Base-by-base conservation (phyloP, 345 rosid species). In the Eucalyptus caleyi region DNA sequence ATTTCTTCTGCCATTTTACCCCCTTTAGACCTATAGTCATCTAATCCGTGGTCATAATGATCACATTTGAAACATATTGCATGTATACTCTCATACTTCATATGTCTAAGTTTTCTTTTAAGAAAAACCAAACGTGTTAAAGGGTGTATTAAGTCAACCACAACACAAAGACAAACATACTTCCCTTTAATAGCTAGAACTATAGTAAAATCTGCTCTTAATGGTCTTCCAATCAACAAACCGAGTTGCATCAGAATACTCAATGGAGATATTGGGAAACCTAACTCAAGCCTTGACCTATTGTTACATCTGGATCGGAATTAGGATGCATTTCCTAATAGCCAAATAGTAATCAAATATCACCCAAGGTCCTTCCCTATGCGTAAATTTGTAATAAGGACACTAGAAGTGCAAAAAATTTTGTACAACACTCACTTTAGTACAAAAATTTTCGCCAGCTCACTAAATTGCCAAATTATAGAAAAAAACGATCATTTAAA, bases 401-500 rank as follows among this genome's bases (percentile, higher is more conserved):
- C 12, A 56, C 11, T 23, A 9, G 12, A 56, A 56, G 27, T 23
- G 27, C 6, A 23, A 56, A 21, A 56, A 9, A 23, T 4, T 21
- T 4, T 2, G 1, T 23, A 56, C 6, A 2, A 0, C 6, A 9
- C 62, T 56, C 12, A 21, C 1, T 56, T 56, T 56, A 56, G 62
- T 23, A 56, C 27, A 56, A 56, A 9, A 4, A 1, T 8, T 56
- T 56, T 56, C 0, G 3, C 12, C 0, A 1, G 62, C 62, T 56
- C 27, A 54, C 27, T 54, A 21, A 56, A 56, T 9, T 56, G 6
- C 1, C 6, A 23, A 23, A 56, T 56, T 2, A 54, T 2, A 54
- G 27, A 23, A 3, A 54, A 56, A 54, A 54, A 56, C 0, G 1
- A 23, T 23, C 12, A 56, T 56, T 56, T 23, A 56, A 56, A 24